Evolutionary conservation across 2,329 filamentous ascomycete genomes (phyloP).

Genomic region (Hymenoscyphus scutula): DNA sequence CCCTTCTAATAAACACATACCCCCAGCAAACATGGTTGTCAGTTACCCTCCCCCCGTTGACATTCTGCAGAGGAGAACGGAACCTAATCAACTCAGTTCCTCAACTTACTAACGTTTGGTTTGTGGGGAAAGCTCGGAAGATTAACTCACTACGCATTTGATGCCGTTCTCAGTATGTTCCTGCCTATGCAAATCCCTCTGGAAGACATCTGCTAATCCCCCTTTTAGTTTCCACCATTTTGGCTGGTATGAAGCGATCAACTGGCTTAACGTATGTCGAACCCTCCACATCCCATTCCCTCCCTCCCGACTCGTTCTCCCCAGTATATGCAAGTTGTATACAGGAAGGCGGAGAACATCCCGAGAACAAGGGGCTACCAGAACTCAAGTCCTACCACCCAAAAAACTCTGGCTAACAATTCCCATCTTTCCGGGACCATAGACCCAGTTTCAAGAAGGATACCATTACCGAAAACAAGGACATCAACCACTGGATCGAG

Average conservation of each 20-base stretch:
- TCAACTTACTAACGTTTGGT: constrained; percentile 67
- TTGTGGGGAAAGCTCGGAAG: constrained; percentile 80
- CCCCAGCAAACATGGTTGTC: constrained; percentile 41
- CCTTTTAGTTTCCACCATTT: constrained; percentile 81
- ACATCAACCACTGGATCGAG: constrained; percentile 83
- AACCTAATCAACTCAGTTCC: constrained; percentile 51
- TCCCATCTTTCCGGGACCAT: constrained; percentile 42
- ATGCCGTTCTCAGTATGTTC: constrained; percentile 81
- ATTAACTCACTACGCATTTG: constrained; percentile 91
- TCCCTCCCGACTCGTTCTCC: neutral
- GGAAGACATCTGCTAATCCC: constrained; percentile 23
- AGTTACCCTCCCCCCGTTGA: constrained; percentile 27
- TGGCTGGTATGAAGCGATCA: constrained; percentile 95
- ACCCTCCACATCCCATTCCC: constrained; percentile 14
- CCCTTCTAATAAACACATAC: neutral
- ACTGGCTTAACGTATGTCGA: constrained; percentile 91
- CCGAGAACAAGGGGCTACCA: neutral
- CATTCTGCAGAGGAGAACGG: constrained; percentile 29
- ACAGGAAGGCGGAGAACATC: neutral
- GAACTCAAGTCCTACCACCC: neutral
- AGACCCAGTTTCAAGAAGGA: constrained; percentile 85
- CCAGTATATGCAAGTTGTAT: neutral
- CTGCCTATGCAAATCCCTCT: constrained; percentile 11
- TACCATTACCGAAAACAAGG: constrained; percentile 77
- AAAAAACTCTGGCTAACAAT: constrained; percentile 43